Conservation (phyloP, 73 alveolate genomes). For the Stentor roeselii region DNA sequence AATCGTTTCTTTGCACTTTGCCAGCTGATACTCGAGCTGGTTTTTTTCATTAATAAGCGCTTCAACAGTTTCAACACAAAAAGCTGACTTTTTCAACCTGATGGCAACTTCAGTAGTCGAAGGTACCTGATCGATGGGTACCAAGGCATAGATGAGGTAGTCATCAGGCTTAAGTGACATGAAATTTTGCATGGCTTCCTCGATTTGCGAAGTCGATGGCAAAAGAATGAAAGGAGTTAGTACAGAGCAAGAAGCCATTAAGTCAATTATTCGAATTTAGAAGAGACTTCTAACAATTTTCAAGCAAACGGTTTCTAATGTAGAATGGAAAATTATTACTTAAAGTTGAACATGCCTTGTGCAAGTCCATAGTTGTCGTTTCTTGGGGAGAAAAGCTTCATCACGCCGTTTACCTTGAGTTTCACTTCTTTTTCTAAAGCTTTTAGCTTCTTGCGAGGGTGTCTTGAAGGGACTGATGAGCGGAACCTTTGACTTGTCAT, state of each 20-base stretch:
- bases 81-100: background rate
- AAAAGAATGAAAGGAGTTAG: background rate
- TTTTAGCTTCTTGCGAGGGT: background rate
- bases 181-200: background rate
- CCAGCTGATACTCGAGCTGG: background rate
- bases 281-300: background rate
- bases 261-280: background rate
- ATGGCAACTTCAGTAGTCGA: background rate
- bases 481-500: too few relatives aligned
- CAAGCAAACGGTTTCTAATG: background rate
- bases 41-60: background rate
- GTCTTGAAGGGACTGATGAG: too few relatives aligned
- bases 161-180: background rate
- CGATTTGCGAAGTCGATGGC: background rate
- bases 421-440: too few relatives aligned
- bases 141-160: background rate
- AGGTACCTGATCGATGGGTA: background rate
- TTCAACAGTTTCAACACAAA: too few relatives aligned
- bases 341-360: background rate
- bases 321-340: background rate
- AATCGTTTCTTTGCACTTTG: conserved; percentile 1
- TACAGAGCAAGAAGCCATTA: background rate
- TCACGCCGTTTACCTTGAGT: background rate
- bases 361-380: background rate
- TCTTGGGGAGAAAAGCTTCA: background rate